Conservation (phyloP, 1,139 yeast genomes). For the Candida pseudoviswanathii region DNA sequence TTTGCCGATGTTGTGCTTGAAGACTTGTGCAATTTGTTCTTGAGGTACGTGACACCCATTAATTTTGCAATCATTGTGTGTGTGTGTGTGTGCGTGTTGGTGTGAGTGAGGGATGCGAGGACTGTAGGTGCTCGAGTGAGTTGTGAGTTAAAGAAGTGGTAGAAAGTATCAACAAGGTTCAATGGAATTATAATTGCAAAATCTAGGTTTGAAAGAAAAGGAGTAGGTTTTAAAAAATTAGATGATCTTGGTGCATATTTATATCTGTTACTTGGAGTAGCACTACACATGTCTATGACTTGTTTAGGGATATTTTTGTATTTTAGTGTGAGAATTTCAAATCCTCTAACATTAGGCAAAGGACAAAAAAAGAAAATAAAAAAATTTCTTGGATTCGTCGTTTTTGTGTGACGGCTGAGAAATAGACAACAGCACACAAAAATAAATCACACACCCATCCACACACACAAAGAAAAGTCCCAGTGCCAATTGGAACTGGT, state of each 20-base stretch:
- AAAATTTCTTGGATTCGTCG: not conserved
- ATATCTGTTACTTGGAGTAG: not conserved
- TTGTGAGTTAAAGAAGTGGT: too few species aligned
- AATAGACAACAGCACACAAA: too few species aligned
- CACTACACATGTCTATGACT: not conserved
- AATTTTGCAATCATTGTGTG: conserved; percentile 9
- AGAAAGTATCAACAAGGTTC: not conserved
- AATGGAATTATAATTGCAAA: not conserved
- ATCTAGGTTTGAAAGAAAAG: not conserved
- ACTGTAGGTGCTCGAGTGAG: too few species aligned
- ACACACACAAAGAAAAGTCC: too few species aligned
- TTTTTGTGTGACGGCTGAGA: not conserved
- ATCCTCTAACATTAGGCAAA: not conserved
- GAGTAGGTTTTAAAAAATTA: not conserved
- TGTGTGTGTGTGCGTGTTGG: too few species aligned
- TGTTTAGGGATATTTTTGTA: not conserved
- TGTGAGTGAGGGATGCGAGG: too few species aligned
- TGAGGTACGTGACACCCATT: conserved; percentile 10
- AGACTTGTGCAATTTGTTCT: conserved; percentile 6
- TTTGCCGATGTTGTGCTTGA: not conserved
- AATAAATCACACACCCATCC: too few species aligned
- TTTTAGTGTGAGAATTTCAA: not conserved
- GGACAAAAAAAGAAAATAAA: too few species aligned
- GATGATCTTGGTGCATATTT: not conserved
- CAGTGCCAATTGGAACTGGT: too few species aligned